phyloP scores from a whole-genome alignment of 371 early-diverging fungal genomes.

The Mucor mucedo region DNA sequence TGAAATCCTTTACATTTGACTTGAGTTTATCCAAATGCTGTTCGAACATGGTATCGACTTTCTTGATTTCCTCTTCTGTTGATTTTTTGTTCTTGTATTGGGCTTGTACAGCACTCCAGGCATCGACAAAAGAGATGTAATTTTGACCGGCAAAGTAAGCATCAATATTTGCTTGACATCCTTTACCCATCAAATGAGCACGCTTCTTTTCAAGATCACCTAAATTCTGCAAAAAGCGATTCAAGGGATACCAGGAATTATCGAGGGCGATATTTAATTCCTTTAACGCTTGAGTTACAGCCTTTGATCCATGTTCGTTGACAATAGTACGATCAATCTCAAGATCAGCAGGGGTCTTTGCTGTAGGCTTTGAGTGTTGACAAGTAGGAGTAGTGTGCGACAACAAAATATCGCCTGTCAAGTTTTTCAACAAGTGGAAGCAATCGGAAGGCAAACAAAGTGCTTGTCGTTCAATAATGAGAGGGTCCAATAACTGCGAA shows the following conservation, averaged over 20 bases:
- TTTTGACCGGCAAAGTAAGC: slow-evolving; percentile 35
- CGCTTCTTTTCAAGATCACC: slow-evolving; percentile 39
- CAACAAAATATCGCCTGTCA: slow-evolving; percentile 72
- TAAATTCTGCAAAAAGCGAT: slow-evolving; percentile 49
- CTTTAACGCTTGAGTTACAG: slow-evolving; percentile 40
- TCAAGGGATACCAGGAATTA: slow-evolving; percentile 53
- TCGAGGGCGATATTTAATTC: slow-evolving; percentile 44
- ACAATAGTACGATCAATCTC: slow-evolving; percentile 72
- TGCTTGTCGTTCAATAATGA: slow-evolving; percentile 62
- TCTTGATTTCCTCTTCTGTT: slow-evolving; percentile 37
- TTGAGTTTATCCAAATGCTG: slow-evolving; percentile 51
- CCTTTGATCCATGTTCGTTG: slow-evolving; percentile 61
- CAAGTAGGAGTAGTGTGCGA: slow-evolving; percentile 80
- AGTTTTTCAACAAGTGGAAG: slow-evolving; percentile 71
- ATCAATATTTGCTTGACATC: slow-evolving; percentile 38
- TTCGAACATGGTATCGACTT: slow-evolving; percentile 59
- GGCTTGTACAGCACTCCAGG: slow-evolving; percentile 27
- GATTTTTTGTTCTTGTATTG: slow-evolving; percentile 35
- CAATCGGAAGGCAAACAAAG: slow-evolving; percentile 68
- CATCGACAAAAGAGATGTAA: slow-evolving; percentile 35
- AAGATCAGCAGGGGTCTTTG: slow-evolving; percentile 72
- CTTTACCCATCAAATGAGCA: slow-evolving; percentile 41
- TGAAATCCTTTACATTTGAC: slow-evolving; percentile 23
- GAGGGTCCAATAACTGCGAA: slow-evolving; percentile 63
- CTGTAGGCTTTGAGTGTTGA: slow-evolving; percentile 69